A percentile compares a stretch with the other conserved stretches of the same genome.
Evolutionary conservation across 805 yeast genomes (phyloP).

Genomic region (Suhomyces sp.): DNA sequence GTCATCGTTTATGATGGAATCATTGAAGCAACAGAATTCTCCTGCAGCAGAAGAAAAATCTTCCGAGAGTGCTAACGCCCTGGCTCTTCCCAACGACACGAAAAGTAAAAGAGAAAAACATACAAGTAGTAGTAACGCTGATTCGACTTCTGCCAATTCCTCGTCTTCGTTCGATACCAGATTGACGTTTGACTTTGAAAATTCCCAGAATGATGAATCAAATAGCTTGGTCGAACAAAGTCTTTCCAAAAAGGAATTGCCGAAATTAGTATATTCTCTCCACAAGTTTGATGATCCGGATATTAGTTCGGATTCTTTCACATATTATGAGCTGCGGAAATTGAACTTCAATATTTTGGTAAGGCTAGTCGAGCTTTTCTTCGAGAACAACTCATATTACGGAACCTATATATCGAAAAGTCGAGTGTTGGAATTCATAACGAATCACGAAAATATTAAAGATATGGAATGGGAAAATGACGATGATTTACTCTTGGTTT

Average conservation of each 20-base stretch:
- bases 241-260: conserved; percentile 31
- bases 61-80: neutral
- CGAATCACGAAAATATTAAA: conserved; percentile 28
- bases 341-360: conserved; percentile 33
- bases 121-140: neutral
- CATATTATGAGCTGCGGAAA: conserved; percentile 11
- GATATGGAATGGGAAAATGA: conserved; percentile 45
- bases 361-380: conserved; percentile 40
- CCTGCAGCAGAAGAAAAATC: conserved; percentile 17
- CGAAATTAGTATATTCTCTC: conserved; percentile 19
- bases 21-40: conserved; percentile 24
- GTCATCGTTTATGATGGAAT: conserved; percentile 46
- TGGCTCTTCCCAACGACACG: neutral
- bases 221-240: conserved; percentile 18
- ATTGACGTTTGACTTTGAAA: conserved; percentile 7
- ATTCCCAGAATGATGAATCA: conserved; percentile 4
- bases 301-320: conserved; percentile 15
- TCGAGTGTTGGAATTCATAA: conserved; percentile 35
- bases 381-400: conserved; percentile 38
- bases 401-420: conserved; percentile 37
- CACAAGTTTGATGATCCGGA: conserved; percentile 16
- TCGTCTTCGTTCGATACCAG: conserved; percentile 10
- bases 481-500: conserved; percentile 46
- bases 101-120: neutral
- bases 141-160: conserved; percentile 6